Percentiles rank a stretch among this genome's conserved stretches.
Evolutionary conservation across 1,139 yeast species (phyloP).

Genomic region (Ogataea hybrid): DNA sequence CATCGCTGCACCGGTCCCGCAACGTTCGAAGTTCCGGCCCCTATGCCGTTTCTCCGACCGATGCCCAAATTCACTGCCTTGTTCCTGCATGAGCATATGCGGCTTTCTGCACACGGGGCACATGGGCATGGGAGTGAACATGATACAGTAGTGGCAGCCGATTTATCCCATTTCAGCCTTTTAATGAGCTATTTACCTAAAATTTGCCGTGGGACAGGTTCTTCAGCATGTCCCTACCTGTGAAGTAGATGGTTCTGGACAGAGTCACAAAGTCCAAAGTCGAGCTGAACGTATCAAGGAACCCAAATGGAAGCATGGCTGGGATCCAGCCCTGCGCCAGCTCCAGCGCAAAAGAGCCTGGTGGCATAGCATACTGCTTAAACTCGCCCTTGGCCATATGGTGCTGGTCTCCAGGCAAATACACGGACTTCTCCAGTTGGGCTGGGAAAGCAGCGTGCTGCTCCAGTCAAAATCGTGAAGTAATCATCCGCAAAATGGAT

Average conservation of each 20-base stretch:
- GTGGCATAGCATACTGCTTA: slow-evolving; percentile 85
- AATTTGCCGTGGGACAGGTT: slow-evolving; percentile 47
- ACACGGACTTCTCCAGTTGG: slow-evolving; percentile 60
- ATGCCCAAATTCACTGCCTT: too few relatives aligned
- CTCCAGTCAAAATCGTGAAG: slow-evolving; percentile 84
- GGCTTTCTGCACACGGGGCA: too few relatives aligned
- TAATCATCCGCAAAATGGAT: slow-evolving; percentile 96
- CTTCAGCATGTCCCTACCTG: slow-evolving; percentile 73
- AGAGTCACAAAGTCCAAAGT: slow-evolving; percentile 78
- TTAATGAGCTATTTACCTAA: slow-evolving; percentile 3
- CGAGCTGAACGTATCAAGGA: slow-evolving; percentile 73
- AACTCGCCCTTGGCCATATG: slow-evolving; percentile 69
- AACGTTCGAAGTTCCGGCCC: too few relatives aligned
- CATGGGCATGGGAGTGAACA: too few relatives aligned
- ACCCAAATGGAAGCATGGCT: slow-evolving; percentile 95
- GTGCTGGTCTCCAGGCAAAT: slow-evolving; percentile 80
- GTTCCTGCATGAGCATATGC: too few relatives aligned
- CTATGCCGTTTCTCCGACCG: too few relatives aligned
- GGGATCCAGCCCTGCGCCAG: slow-evolving; percentile 99
- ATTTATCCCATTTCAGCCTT: neutral
- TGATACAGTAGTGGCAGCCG: too few relatives aligned
- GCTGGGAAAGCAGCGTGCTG: slow-evolving; percentile 71
- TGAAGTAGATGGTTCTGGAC: slow-evolving; percentile 63
- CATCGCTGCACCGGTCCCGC: too few relatives aligned
- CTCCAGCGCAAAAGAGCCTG: slow-evolving; percentile 83